Conservation (phyloP, 2,329 filamentous ascomycete species). For the Neopestalotiopsis clavispora region DNA sequence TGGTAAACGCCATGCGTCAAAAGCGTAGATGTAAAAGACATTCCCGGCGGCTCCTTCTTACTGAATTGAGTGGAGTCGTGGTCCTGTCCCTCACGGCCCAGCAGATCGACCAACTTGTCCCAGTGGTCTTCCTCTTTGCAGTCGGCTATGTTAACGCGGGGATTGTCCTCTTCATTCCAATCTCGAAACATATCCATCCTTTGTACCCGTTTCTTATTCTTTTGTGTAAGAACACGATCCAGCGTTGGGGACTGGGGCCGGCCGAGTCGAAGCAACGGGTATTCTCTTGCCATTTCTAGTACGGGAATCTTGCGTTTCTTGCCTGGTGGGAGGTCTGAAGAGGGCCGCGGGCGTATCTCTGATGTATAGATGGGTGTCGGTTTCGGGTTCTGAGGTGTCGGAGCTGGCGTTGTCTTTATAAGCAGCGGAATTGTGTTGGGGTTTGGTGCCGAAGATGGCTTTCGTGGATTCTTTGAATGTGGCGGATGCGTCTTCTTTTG, state of each 20-base stretch:
- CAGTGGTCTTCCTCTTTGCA: slow-evolving; percentile 53
- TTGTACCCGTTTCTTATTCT: slow-evolving; percentile 48
- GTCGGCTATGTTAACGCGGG: slow-evolving; percentile 20
- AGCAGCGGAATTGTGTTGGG: slow-evolving; percentile 36
- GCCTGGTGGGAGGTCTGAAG: slow-evolving; percentile 50
- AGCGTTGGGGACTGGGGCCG: slow-evolving; percentile 69
- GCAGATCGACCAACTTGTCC: slow-evolving; percentile 25
- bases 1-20: slow-evolving; percentile 21
- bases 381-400: slow-evolving; percentile 40
- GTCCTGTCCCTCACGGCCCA: slow-evolving; percentile 13
- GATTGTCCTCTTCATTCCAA: slow-evolving; percentile 41
- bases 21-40: slow-evolving; percentile 20
- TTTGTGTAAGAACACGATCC: slow-evolving; percentile 60
- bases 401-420: slow-evolving; percentile 30
- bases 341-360: slow-evolving; percentile 52
- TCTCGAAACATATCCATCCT: slow-evolving; percentile 43
- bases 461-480: slow-evolving; percentile 23
- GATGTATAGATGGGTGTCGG: slow-evolving; percentile 50
- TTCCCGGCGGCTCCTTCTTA: neutral
- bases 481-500: slow-evolving; percentile 23
- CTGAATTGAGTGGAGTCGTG: too few species aligned
- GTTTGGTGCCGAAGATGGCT: slow-evolving; percentile 24
- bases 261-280: slow-evolving; percentile 69
- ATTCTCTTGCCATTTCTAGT: slow-evolving; percentile 57
- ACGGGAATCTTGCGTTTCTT: slow-evolving; percentile 61